Percentiles rank a stretch among this genome's conserved stretches.
phyloP scores from a whole-genome alignment of 805 yeast species.

The Candida nanaspora region DNA sequence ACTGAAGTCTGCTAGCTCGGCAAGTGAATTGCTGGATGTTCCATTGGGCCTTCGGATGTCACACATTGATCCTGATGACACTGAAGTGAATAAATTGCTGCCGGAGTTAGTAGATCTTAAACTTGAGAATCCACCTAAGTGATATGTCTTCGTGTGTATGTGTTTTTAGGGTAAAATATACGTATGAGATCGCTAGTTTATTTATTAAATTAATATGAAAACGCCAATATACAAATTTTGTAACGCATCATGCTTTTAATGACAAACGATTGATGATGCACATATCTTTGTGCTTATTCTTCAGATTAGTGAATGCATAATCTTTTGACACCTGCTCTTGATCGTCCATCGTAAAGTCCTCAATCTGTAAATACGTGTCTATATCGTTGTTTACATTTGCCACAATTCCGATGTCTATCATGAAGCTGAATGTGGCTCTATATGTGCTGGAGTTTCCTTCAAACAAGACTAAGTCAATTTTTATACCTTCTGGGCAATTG shows the following conservation, averaged over 20 bases:
- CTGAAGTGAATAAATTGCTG: slow-evolving; percentile 1
- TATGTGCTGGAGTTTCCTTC: background rate
- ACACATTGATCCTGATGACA: background rate
- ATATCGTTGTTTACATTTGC: background rate
- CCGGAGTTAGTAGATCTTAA: slow-evolving; percentile 1
- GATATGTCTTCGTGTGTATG: no score
- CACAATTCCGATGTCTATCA: background rate
- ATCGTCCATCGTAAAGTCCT: background rate
- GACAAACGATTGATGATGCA: background rate
- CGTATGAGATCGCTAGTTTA: no score
- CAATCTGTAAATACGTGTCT: background rate
- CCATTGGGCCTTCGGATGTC: background rate
- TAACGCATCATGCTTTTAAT: no score
- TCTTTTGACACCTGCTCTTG: background rate
- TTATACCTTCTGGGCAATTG: background rate
- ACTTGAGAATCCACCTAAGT: background rate
- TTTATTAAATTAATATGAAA: no score
- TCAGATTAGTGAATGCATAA: background rate
- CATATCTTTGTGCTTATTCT: background rate
- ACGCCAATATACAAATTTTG: no score
- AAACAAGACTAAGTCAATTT: background rate
- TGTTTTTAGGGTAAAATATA: no score
- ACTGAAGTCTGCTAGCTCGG: background rate
- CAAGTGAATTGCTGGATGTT: slow-evolving; percentile 2
- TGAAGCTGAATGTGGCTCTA: background rate